Evolutionary conservation across 106 monocot genomes (phyloP), one percentile per base, ranked within the genome.

Genomic region (Acanthochlamys bracteata): DNA sequence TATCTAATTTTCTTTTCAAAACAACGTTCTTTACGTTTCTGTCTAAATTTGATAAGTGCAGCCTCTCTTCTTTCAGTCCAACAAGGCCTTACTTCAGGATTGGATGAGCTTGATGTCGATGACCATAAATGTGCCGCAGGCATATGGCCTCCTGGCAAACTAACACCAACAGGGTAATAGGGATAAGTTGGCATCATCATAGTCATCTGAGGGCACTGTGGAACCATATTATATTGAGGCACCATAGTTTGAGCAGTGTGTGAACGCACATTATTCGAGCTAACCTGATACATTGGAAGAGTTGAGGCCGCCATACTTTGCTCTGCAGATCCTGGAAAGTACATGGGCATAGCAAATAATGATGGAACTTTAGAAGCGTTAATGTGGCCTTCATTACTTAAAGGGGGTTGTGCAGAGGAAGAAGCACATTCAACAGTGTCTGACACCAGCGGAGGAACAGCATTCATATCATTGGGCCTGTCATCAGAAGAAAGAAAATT

Each of bases 1-100:
- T 88, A 88, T 63, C 88, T 74, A 39, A 88, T 78, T 66, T 84
- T 88, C 69, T 88, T 88, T 53, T 80, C 83, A 55, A 83, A 88
- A 56, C 83, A 88, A 24, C 80, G 53, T 25, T 80, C 88, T 22
- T 88, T 87, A 19, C 75, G 76, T 69, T 88, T 88, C 58, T 58
- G 74, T 74, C 77, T 83, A 59, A 88, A 88, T 49, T 88, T 88
- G 25, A 75, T 64, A 16, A 88, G 75, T 8, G 84, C 88, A 27
- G 83, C 83, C 41, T 78, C 78, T 41, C 88, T 69, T 72, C 80
- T 84, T 64, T 75, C 83, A 20, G 61, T 72, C 21, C 62, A 55
- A 61, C 78, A 51, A 69, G 39, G 58, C 71, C 69, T 74, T 41
- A 45, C 59, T 54, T 78, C 83, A 46, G 64, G 66, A 42, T 49